Evolutionary conservation across 139 green algal species (phyloP).

Genomic region (Protoeuglena noctilucae): DNA sequence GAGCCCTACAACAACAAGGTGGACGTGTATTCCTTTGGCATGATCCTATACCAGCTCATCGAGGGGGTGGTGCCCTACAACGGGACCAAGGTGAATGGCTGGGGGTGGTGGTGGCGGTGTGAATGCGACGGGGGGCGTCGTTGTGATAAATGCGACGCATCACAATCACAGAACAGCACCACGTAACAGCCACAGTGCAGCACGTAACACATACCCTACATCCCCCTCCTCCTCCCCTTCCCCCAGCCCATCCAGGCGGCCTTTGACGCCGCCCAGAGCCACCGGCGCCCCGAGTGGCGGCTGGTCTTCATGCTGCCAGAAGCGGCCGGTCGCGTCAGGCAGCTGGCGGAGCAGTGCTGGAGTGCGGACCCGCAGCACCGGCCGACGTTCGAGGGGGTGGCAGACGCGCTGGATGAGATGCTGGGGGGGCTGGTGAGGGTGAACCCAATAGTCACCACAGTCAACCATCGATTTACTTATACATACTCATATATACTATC

Average conservation of each 20-base stretch:
- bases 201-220: no score
- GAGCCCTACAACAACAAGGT: constrained; percentile 50
- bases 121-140: no score
- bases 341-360: neutral
- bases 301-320: neutral
- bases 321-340: neutral
- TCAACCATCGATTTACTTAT: no score
- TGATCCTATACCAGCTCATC: neutral
- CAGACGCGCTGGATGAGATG: neutral
- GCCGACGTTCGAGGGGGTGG: neutral
- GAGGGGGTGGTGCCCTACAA: neutral
- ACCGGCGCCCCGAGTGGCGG: neutral
- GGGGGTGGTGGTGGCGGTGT: no score
- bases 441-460: no score
- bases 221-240: no score
- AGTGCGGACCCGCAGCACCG: neutral
- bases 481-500: no score
- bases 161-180: no score
- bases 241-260: neutral
- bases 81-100: no score
- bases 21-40: constrained; percentile 32
- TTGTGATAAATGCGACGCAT: no score
- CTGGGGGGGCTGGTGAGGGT: neutral
- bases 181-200: no score
- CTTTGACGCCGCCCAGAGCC: neutral